Conservation (phyloP, 2,329 filamentous ascomycete genomes). For the Botrytis porri region DNA sequence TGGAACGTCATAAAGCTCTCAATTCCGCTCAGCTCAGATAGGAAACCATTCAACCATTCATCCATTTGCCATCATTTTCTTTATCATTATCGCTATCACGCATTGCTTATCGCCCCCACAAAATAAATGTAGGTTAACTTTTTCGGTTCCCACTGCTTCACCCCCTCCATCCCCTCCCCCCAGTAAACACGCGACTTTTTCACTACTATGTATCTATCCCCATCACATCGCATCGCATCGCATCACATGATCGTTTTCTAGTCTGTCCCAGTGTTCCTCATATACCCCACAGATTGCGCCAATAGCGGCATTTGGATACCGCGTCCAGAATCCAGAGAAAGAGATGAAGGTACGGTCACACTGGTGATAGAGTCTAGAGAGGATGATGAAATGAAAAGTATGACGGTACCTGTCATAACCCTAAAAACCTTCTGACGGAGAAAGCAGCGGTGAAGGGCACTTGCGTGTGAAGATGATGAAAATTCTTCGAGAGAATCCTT, state of each 20-base stretch:
- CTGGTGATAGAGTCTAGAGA: too few relatives aligned
- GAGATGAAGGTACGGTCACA: background rate
- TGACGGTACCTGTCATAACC: background rate
- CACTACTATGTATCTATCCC: too few relatives aligned
- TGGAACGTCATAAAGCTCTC: background rate
- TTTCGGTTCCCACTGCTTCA: background rate
- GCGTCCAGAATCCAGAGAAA: background rate
- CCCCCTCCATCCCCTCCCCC: background rate
- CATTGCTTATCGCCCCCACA: background rate
- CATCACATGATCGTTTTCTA: background rate
- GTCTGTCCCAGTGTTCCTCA: background rate
- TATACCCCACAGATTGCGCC: background rate
- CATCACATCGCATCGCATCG: background rate
- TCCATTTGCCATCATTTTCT: background rate
- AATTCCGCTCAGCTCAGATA: background rate
- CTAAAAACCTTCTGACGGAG: too few relatives aligned
- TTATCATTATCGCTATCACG: background rate
- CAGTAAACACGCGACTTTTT: background rate
- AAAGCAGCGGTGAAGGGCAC: background rate
- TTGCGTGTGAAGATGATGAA: background rate
- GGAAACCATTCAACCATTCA: background rate
- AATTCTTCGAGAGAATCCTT: background rate
- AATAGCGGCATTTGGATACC: constrained; percentile 5
- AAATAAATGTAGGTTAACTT: background rate
- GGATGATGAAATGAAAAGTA: background rate